phyloP scores from a whole-genome alignment of 2,329 filamentous ascomycete species.

The Pestalotiopsis sp. region DNA sequence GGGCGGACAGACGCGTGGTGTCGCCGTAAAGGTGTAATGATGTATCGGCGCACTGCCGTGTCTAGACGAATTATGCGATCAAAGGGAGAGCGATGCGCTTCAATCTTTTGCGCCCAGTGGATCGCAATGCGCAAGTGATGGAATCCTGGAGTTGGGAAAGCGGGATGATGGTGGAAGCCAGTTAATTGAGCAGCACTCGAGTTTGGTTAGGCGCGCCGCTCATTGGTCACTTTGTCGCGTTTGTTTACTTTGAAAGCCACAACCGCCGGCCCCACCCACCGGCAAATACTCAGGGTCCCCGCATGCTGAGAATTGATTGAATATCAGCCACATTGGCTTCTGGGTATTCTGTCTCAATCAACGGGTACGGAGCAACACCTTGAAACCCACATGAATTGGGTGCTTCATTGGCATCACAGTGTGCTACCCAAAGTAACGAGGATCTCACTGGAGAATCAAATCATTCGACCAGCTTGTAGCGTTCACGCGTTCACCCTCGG shows the following conservation, averaged over 20 bases:
- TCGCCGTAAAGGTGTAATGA: not conserved
- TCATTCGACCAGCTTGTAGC: no score
- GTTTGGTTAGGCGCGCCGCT: not conserved
- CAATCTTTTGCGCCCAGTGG: not conserved
- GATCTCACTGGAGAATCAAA: no score
- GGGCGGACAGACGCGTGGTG: not conserved
- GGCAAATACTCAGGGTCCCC: no score
- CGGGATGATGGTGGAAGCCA: constrained; percentile 1
- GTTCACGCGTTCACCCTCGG: no score
- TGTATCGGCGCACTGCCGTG: not conserved
- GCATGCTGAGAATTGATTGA: no score
- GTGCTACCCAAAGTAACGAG: no score
- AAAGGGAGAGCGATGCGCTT: not conserved
- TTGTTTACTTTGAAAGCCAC: constrained; percentile 9
- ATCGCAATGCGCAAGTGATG: not conserved
- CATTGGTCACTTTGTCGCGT: constrained; percentile 5
- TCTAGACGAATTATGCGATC: not conserved
- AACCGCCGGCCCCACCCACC: not conserved
- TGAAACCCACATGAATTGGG: no score
- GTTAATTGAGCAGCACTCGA: not conserved
- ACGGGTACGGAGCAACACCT: no score
- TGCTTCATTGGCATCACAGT: no score
- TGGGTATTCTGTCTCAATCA: no score
- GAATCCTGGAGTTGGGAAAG: constrained; percentile 5
- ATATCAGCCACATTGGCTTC: no score